Base-by-base conservation (phyloP, 2,329 filamentous ascomycete genomes). In the Alternaria gansuensis region DNA sequence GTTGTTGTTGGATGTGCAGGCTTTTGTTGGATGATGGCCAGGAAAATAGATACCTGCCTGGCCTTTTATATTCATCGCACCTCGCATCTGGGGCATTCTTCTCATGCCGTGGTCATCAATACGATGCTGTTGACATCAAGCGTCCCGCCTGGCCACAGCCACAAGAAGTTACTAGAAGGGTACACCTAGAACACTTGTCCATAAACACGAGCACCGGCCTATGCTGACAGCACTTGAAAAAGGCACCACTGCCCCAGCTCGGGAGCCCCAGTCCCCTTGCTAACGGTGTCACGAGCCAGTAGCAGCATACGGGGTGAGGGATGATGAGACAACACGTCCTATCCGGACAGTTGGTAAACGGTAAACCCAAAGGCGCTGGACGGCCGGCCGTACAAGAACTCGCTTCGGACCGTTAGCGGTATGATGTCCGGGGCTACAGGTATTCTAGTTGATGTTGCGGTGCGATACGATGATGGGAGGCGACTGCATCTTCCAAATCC, bases 101-200 rank as follows among this genome's bases (percentile, higher is more conserved):
- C 34, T 37, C 4, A 41, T 48, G 23, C 43, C 49, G 49, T 36
- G 43, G 40, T 24, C 34, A 56, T 31, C 31, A 37, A 45, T 4
- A 55, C 52, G 51, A 55, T 34, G n/a, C 3, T 28, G 17, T 58
- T 34, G 36, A 53, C 55, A 43, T 43, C 40, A 53, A 53, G 55
- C 41, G 17, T 33, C 23, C 23, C 31, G 14, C 43, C 37, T 51
- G 31, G 21, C 29, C 26, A 23, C 34, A 41, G 28, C 10, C 31
- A 17, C 23, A 52, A 41, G 33, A 37, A 26, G 17, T 24, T 14
- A 36, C 44, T 13, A 48, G 44, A 48, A 34, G 21, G 14, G 34
- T 23, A 28, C 14, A 48, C 39, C 43, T 31, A 28, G 43, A 21
- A 46, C 21, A 29, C 28, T 46, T 33, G 17, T 14, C 23, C 17